Conservation (phyloP, 176 grass and related monocot species). For the Zoysia japonica region DNA sequence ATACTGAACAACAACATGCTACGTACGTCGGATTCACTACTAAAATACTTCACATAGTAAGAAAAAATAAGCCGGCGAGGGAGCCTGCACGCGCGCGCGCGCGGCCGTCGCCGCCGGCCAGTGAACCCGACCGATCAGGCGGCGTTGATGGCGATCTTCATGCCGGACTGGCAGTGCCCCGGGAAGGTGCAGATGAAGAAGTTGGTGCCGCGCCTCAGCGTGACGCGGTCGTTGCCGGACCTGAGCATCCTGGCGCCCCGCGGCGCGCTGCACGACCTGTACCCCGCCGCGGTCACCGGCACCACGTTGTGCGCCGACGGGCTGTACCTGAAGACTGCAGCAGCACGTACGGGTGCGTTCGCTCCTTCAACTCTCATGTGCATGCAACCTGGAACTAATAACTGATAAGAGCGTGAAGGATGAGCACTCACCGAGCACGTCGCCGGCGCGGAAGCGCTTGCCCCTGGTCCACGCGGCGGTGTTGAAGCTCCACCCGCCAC, state of each 20-base stretch:
- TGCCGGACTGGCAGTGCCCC: conserved; percentile 77
- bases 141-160: conserved; percentile 83
- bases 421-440: conserved; percentile 64
- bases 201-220: conserved; percentile 64
- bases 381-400: too few relatives aligned
- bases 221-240: conserved; percentile 79
- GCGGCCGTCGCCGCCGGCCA: background rate
- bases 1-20: background rate
- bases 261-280: conserved; percentile 51
- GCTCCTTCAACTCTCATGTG: too few relatives aligned
- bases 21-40: background rate
- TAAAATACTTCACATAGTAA: background rate
- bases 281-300: conserved; percentile 55
- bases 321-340: conserved; percentile 78
- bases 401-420: too few relatives aligned
- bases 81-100: background rate
- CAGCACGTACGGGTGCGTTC: too few relatives aligned
- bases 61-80: background rate
- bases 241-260: conserved; percentile 43
- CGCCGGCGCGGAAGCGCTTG: conserved; percentile 82
- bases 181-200: conserved; percentile 86
- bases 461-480: conserved; percentile 53
- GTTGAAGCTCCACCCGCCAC: conserved; percentile 67
- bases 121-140: conserved; percentile 26
- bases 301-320: conserved; percentile 74